Percentiles rank a stretch among this genome's conserved stretches.
Conservation (phyloP, 2,329 filamentous ascomycete species). For the Rutstroemia sp. region DNA sequence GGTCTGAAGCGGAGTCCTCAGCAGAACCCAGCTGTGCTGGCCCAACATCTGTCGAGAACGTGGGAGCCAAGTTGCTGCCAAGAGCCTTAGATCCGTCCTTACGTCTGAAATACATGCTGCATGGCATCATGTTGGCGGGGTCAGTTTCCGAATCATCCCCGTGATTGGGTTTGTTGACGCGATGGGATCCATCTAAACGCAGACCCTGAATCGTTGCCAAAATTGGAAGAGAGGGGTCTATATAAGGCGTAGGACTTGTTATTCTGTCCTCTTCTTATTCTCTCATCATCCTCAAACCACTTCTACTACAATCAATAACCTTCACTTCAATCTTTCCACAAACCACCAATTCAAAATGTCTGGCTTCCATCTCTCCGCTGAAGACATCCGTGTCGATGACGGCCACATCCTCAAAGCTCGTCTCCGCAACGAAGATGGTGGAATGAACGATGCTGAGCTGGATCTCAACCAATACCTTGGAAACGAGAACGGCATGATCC, state of each 20-base stretch:
- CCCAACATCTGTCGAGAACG: neutral
- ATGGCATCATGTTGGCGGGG: neutral
- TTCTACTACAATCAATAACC: neutral
- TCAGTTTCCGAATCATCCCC: no score
- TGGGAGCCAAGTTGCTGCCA: neutral
- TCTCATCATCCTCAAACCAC: neutral
- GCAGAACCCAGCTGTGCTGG: neutral
- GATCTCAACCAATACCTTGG: conserved; percentile 49
- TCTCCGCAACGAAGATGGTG: conserved; percentile 37
- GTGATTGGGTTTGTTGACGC: no score
- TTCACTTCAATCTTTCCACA: neutral
- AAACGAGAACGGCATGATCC: conserved; percentile 42
- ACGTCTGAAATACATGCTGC: neutral
- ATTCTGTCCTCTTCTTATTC: neutral
- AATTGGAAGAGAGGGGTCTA: no score
- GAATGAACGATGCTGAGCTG: conserved; percentile 37
- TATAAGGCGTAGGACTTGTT: no score
- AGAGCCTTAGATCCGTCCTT: neutral
- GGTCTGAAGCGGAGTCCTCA: neutral
- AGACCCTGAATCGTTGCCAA: no score
- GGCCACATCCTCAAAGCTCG: conserved; percentile 46
- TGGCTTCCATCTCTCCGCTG: conserved; percentile 42
- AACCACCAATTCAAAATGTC: conserved; percentile 39
- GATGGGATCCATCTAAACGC: no score
- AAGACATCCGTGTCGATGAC: conserved; percentile 39